These are phyloP conservation scores for Zymoseptoria ardabiliae DNA, from an alignment of 2,329 filamentous ascomycete genomes.

Conservation along the genomic window DNA sequence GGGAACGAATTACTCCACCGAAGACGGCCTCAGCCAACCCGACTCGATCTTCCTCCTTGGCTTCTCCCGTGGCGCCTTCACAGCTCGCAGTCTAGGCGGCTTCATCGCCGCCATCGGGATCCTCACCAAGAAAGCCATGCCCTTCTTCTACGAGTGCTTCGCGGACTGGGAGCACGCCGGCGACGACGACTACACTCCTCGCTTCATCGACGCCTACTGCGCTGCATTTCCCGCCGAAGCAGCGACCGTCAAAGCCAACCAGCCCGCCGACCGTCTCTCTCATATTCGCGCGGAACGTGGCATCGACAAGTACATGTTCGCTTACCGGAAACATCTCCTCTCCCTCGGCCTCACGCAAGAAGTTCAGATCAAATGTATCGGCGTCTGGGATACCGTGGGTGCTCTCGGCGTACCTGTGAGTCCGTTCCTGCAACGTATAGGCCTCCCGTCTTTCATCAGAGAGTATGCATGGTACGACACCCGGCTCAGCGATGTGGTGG, in stretches of 20 bases:
- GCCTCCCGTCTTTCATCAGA: conserved; percentile 25
- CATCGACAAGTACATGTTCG: conserved; percentile 22
- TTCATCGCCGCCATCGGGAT: conserved; percentile 40
- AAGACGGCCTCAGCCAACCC: conserved; percentile 21
- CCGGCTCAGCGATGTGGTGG: conserved; percentile 32
- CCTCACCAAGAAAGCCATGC: conserved; percentile 30
- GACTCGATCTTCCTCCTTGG: conserved; percentile 42
- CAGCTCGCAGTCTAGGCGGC: conserved; percentile 36
- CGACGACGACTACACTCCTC: conserved; percentile 20
- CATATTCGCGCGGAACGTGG: conserved; percentile 2
- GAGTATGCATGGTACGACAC: conserved; percentile 32
- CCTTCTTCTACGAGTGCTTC: conserved; percentile 30
- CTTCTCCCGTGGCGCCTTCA: conserved; percentile 42
- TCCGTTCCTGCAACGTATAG: conserved; percentile 23
- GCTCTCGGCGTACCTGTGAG: conserved; percentile 32
- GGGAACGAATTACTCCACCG: conserved; percentile 49
- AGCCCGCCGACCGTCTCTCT: conserved; percentile 9
- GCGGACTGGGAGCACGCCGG: conserved; percentile 29
- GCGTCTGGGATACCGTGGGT: conserved; percentile 45
- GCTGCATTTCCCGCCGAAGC: conserved; percentile 14
- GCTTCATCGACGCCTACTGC: conserved; percentile 25
- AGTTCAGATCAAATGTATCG: conserved; percentile 34
- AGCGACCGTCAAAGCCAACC: conserved; percentile 9
- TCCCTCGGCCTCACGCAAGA: conserved; percentile 17
- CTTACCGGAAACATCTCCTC: conserved; percentile 23